A percentile compares a stretch with the other conserved stretches of the same genome.
These are phyloP conservation scores for Cyclocybe cylindracea DNA, from an alignment of 768 basidiomycete genomes.

Conservation along the genomic window DNA sequence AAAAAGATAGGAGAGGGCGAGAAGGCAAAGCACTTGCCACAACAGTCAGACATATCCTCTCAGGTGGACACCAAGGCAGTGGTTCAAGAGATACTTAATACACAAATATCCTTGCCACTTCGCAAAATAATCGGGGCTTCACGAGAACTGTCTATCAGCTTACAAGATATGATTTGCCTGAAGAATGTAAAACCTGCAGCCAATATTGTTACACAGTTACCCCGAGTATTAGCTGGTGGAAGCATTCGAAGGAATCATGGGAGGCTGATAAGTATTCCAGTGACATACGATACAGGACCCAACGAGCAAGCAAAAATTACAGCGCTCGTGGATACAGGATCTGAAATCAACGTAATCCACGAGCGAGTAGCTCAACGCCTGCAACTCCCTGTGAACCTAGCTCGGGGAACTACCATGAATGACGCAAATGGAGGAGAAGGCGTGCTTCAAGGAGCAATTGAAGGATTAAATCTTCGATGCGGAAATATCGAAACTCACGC, in stretches of 20 bases:
- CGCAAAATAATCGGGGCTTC: slow-evolving; percentile 7
- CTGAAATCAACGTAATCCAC: slow-evolving; percentile 23
- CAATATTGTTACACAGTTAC: not conserved
- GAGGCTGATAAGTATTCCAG: slow-evolving; percentile 10
- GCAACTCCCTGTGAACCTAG: slow-evolving; percentile 13
- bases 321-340: slow-evolving; percentile 27
- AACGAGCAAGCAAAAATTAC: not conserved
- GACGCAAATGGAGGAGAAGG: slow-evolving; percentile 30
- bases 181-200: not conserved
- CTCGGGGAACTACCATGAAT: slow-evolving; percentile 9
- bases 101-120: slow-evolving; percentile 2
- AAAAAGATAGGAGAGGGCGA: not conserved
- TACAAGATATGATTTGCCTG: slow-evolving; percentile 2
- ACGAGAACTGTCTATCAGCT: not conserved
- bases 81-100: slow-evolving; percentile 4
- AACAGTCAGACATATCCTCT: slow-evolving; percentile 10
- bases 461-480: slow-evolving; percentile 17
- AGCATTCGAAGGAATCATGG: not conserved
- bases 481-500: slow-evolving; percentile 19
- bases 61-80: slow-evolving; percentile 6
- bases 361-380: slow-evolving; percentile 7
- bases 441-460: slow-evolving; percentile 17
- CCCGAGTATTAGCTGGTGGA: not conserved
- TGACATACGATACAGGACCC: slow-evolving; percentile 6
- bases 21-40: not conserved